Percentiles rank a stretch among this genome's conserved stretches.
phyloP scores from a whole-genome alignment of 1,139 yeast species.

The Yamadazyma triangularis region DNA sequence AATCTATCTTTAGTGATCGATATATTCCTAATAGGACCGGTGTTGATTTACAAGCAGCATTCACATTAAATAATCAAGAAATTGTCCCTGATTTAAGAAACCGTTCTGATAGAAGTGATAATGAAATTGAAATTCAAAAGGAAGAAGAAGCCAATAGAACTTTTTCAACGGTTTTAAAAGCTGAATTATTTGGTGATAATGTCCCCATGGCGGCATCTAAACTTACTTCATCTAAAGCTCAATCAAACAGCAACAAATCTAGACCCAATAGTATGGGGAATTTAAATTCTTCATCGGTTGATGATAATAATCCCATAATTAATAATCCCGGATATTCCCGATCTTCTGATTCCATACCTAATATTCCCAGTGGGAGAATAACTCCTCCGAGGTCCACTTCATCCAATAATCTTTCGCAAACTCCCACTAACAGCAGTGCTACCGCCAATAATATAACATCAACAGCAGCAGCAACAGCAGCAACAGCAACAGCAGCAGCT shows the following conservation, averaged over 20 bases:
- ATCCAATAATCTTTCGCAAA: constrained; percentile 7
- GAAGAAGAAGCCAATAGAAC: constrained; percentile 85
- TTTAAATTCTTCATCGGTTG: constrained; percentile 6
- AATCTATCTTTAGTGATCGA: constrained; percentile 66
- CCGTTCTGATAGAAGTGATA: constrained; percentile 29
- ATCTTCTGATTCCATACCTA: constrained; percentile 12
- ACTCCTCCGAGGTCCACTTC: constrained; percentile 20
- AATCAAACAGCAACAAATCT: constrained; percentile 7
- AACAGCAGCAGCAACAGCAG: no score
- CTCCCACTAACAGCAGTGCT: constrained; percentile 3
- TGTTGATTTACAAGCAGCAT: constrained; percentile 83
- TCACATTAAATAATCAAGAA: constrained; percentile 55
- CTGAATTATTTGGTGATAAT: constrained; percentile 88
- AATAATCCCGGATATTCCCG: no score
- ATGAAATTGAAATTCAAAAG: constrained; percentile 62
- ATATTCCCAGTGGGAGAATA: constrained; percentile 11
- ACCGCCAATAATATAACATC: constrained; percentile 3
- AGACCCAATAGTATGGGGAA: constrained; percentile 23
- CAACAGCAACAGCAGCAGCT: no score
- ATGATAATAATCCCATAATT: constrained; percentile 3
- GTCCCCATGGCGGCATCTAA: constrained; percentile 47
- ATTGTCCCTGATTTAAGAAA: constrained; percentile 34
- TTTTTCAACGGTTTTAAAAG: constrained; percentile 78
- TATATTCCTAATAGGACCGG: constrained; percentile 86
- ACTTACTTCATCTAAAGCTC: constrained; percentile 26